Evolutionary conservation across 1,284 basidiomycete species (phyloP).

Genomic region (Fomes fomentarius): DNA sequence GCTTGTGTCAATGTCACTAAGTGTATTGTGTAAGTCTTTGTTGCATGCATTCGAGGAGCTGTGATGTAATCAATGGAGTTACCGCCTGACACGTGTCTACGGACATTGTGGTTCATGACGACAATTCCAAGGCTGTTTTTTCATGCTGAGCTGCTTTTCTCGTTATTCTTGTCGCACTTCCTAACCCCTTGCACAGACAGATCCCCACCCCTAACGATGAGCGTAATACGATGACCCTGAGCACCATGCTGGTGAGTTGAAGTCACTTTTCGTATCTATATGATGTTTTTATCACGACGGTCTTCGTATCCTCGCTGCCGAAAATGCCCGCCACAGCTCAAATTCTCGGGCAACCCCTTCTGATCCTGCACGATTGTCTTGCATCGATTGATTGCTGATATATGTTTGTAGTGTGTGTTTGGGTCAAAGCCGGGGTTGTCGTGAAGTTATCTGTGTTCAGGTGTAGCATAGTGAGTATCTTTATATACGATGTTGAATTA

Average conservation of each 20-base stretch:
- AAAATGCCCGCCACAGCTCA: slow-evolving; percentile 92
- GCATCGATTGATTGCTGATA: slow-evolving; percentile 12
- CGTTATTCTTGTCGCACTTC: slow-evolving; percentile 3
- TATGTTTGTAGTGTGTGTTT: too few species aligned
- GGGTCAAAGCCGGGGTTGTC: too few species aligned
- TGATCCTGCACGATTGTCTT: slow-evolving; percentile 40
- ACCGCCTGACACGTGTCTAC: slow-evolving; percentile 67
- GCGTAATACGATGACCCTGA: too few species aligned
- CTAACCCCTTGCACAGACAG: too few species aligned
- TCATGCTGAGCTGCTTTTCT: slow-evolving; percentile 45
- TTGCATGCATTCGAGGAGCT: neutral
- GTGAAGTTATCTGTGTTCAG: too few species aligned
- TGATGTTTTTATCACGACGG: slow-evolving; percentile 81
- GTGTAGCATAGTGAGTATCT: slow-evolving; percentile 10
- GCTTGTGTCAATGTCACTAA: too few species aligned
- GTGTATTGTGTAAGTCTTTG: too few species aligned
- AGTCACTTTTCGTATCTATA: slow-evolving; percentile 22
- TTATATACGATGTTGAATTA: neutral
- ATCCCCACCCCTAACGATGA: too few species aligned
- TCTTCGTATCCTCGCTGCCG: slow-evolving; percentile 82
- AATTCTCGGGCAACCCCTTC: slow-evolving; percentile 75
- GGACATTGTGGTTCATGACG: slow-evolving; percentile 52
- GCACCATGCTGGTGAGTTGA: slow-evolving; percentile 28
- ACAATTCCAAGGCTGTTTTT: slow-evolving; percentile 80
- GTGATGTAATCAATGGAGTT: slow-evolving; percentile 60